Evolutionary conservation across 106 monocot species (phyloP).

Genomic region (Cymbidium sinense): DNA sequence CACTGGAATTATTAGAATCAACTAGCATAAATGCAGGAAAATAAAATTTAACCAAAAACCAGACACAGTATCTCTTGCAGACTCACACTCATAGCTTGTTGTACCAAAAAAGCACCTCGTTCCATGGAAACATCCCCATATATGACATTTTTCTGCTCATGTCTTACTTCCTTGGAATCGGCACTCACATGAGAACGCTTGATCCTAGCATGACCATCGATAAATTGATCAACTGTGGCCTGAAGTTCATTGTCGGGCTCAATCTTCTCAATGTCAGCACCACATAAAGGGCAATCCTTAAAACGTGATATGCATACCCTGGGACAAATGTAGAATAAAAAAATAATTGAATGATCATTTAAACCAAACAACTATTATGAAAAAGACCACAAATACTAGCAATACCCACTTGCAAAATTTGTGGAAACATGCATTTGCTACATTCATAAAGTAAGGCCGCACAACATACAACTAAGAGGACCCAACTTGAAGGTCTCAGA

Average conservation of each 20-base stretch:
- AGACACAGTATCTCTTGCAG: neutral
- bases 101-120: slow-evolving; percentile 87
- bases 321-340: slow-evolving; percentile 5
- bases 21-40: neutral
- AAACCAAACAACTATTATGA: neutral
- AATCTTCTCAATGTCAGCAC: slow-evolving; percentile 88
- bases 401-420: slow-evolving; percentile 95
- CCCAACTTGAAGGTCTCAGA: slow-evolving; percentile 89
- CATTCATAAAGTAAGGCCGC: slow-evolving; percentile 79
- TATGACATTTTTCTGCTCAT: slow-evolving; percentile 62
- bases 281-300: slow-evolving; percentile 92
- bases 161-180: slow-evolving; percentile 26
- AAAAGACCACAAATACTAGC: neutral
- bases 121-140: slow-evolving; percentile 97
- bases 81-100: slow-evolving; percentile 97
- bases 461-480: slow-evolving; percentile 92
- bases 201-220: slow-evolving; percentile 95
- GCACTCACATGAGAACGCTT: slow-evolving; percentile 51
- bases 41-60: neutral
- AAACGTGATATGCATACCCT: slow-evolving; percentile 86
- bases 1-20: no score
- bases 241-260: slow-evolving; percentile 90
- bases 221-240: slow-evolving; percentile 70
- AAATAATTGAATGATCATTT: neutral
- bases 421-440: slow-evolving; percentile 83